Evolutionary conservation across 2,329 filamentous ascomycete species (phyloP), one percentile per base, ranked within the genome.

Genomic region (Furcasterigmium furcatum): DNA sequence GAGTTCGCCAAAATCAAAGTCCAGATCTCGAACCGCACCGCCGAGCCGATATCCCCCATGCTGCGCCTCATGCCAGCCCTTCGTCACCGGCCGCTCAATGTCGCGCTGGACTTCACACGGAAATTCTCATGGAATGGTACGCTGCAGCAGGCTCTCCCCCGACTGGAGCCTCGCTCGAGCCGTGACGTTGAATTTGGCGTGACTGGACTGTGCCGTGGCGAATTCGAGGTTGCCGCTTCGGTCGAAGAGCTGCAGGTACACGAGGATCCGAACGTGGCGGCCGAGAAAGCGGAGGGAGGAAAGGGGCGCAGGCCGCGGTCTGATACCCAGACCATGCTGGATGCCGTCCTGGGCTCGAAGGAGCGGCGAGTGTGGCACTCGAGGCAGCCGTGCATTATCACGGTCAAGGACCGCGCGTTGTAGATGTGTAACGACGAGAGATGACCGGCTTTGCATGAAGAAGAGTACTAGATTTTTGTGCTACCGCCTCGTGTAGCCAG

Each of bases 41-140:
- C 73, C 1, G 71, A 76, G 30, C 78, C 85, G 1, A 81, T 96
- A 27, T 76, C 81, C 38, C 84, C 88, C 0, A 71, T 95, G 1
- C 71, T 96, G 35, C 79, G 91, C 30, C 69, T 96, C 13, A 80
- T 91, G 62, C 91, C 91, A 0, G 80, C 84, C 42, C 76, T 96
- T 14, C 80, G 87, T 38, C 80, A 91, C 57, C 82, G 91, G 14
- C 80, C 87, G 1, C 75, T 80, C 42, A 83, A 82, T 49, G 74
- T 88, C 13, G 87, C 88, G 3, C 78, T 95, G 14, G 91, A 96
- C 61, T 80, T 92, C 46, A 87, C 87, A 35, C 84, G 88, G 58
- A 88, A 90, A 52, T 77, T 96, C 44, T 84, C 85, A 2, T 94
- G 89, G 85, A 92, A 90, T 52, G 91, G 91, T 2, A 84, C 87